Evolutionary conservation across 2,329 filamentous ascomycete genomes (phyloP), one percentile per base, ranked within the genome.

Genomic region (Chaetomiaceae sp.): DNA sequence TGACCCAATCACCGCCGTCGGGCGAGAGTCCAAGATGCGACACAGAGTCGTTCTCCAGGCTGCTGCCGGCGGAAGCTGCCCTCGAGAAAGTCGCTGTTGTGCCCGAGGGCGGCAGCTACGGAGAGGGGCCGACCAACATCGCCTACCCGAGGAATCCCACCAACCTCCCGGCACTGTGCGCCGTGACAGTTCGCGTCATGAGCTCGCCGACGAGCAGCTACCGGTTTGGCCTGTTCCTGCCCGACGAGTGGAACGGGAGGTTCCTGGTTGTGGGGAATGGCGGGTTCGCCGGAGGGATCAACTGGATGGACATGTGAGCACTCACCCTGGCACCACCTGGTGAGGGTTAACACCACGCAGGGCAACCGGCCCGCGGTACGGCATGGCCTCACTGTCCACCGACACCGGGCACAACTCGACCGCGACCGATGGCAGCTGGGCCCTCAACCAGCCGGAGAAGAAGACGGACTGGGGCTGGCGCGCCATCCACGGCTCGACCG

Each of bases 401-500:
- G 72, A 77, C 58, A 73, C 70, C 0, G 75, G 75, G 1, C 75
- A 77, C 61, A 64, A 61, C 25, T 69, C 70, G 4, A 54, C 54
- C 1, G 15, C 57, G 1, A 22, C 14, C 1, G 69, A 71, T 42
- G 62, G 64, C 1, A 54, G 63, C 15, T 77, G 75, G 75, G 73
- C 67, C 1, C 56, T 71, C 4, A 62, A 70, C 42, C 61, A 68
- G 40, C 65, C 68, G 0, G 72, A 73, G 53, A 62, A 56, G 22
- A 53, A 68, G 9, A 63, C 63, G 9, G 72, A 75, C 61, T 76
- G 72, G 68, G 72, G 69, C 3, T 67, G 67, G 56, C 65, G 72
- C 14, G 70, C 73, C 7, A 66, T 74, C 57, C 79, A 83, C 59
- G 77, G 75, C 6, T 76, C 77, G 3, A 70, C 78, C 0, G 71